Evolutionary conservation across 1,284 basidiomycete genomes (phyloP).

Genomic region (Rhodotorula sp.): DNA sequence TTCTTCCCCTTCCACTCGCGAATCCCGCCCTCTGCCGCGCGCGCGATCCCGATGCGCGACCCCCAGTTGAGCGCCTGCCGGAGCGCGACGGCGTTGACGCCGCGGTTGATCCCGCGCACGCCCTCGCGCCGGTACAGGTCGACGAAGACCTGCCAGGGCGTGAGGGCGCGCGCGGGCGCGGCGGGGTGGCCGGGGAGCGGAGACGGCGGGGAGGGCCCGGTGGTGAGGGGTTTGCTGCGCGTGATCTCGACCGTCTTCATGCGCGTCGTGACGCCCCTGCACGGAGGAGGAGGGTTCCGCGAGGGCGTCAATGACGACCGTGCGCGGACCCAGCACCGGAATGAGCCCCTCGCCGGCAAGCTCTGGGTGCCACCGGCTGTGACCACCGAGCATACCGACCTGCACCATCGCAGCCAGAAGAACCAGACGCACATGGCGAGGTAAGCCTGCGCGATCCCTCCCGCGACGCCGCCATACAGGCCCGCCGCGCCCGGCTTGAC

Average conservation of each 20-base stretch:
- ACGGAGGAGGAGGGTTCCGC: neutral
- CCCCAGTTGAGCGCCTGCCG: slow-evolving; percentile 88
- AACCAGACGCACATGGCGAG: slow-evolving; percentile 71
- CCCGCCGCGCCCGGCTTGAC: slow-evolving; percentile 79
- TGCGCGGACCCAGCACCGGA: too few species aligned
- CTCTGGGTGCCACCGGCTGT: too few species aligned
- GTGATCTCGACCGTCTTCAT: slow-evolving; percentile 79
- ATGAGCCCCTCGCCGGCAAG: too few species aligned
- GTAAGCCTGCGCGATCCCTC: slow-evolving; percentile 96
- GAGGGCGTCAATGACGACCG: too few species aligned
- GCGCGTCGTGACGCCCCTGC: slow-evolving; percentile 43
- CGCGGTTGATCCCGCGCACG: slow-evolving; percentile 96
- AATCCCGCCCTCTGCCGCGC: slow-evolving; percentile 77
- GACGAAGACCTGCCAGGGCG: slow-evolving; percentile 78
- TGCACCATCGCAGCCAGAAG: too few species aligned
- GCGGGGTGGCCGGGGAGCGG: slow-evolving; percentile 52
- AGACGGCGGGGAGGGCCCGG: neutral
- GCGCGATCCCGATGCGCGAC: slow-evolving; percentile 49
- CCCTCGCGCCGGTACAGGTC: slow-evolving; percentile 93
- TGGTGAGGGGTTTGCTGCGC: slow-evolving; percentile 79
- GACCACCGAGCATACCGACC: too few species aligned
- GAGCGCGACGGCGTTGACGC: slow-evolving; percentile 92
- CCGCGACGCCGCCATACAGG: slow-evolving; percentile 92
- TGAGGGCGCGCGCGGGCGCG: slow-evolving; percentile 48
- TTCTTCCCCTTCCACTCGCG: slow-evolving; percentile 68